These are phyloP conservation scores for Kregervanrija fluxuum DNA, from an alignment of 805 yeast species.

Conservation along the genomic window DNA sequence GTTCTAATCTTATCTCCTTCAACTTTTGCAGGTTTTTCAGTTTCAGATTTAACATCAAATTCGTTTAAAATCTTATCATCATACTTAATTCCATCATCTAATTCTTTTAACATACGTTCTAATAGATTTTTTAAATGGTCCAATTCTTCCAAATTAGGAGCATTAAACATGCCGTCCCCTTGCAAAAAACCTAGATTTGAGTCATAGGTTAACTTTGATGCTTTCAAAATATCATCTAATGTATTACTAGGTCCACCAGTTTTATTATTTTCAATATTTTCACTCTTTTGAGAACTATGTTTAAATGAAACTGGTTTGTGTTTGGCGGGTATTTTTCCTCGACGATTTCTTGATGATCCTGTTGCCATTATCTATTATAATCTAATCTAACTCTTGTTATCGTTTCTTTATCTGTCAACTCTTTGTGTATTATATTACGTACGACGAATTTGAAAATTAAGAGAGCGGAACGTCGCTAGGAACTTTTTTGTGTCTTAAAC, in stretches of 20 bases:
- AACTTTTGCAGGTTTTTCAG: no score
- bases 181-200: slow-evolving; percentile 51
- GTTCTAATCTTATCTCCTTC: not conserved
- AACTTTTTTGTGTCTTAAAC: no score
- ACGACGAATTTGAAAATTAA: no score
- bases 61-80: slow-evolving; percentile 6
- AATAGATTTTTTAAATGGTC: slow-evolving; percentile 27
- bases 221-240: slow-evolving; percentile 26
- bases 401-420: no score
- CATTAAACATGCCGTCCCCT: slow-evolving; percentile 41
- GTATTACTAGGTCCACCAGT: no score
- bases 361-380: no score
- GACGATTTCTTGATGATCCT: no score
- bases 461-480: no score
- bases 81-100: slow-evolving; percentile 26
- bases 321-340: no score
- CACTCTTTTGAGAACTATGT: not conserved
- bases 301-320: not conserved
- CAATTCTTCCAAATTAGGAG: slow-evolving; percentile 22
- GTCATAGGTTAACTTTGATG: slow-evolving; percentile 49
- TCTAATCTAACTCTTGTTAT: no score
- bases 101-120: slow-evolving; percentile 32
- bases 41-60: not conserved
- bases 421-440: no score
- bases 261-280: no score